phyloP scores from a whole-genome alignment of 805 yeast species.

The Maudiozyma saulgeensis region DNA sequence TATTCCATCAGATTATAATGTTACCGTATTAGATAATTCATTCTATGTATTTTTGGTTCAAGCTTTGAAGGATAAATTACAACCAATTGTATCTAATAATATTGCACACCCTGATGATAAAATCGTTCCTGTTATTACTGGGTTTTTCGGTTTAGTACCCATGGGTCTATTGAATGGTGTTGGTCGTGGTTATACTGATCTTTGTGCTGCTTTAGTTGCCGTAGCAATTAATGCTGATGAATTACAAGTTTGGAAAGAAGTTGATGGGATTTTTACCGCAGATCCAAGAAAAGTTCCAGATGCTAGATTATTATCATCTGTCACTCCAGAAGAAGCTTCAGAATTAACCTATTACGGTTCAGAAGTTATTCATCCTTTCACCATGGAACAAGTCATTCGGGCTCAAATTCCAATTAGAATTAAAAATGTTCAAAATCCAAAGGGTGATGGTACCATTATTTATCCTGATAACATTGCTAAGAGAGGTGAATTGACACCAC shows the following conservation, averaged over 20 bases:
- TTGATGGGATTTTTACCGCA: conserved; percentile 97
- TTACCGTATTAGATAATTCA: conserved; percentile 51
- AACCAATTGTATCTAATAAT: conserved; percentile 26
- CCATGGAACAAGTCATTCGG: conserved; percentile 96
- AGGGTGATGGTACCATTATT: conserved; percentile 87
- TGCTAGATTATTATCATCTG: conserved; percentile 75
- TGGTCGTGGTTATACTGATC: conserved; percentile 95
- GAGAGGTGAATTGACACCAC: conserved; percentile 84
- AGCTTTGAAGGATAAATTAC: conserved; percentile 42
- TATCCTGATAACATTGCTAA: conserved; percentile 85
- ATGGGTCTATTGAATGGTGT: conserved; percentile 89
- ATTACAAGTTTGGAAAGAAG: conserved; percentile 97
- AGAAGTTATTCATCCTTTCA: conserved; percentile 96
- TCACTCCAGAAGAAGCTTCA: conserved; percentile 98
- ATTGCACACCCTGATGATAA: conserved; percentile 18
- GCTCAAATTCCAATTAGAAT: conserved; percentile 95
- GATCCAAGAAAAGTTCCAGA: conserved; percentile 92
- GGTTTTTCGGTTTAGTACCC: conserved; percentile 92
- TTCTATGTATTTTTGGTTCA: conserved; percentile 52
- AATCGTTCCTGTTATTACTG: conserved; percentile 83
- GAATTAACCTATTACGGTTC: conserved; percentile 96
- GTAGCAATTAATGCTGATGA: conserved; percentile 90
- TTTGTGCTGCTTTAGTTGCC: conserved; percentile 94
- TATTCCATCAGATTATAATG: conserved; percentile 49
- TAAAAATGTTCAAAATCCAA: conserved; percentile 89